Conservation (phyloP, 1,284 basidiomycete species). For the Moniliella sp. region DNA sequence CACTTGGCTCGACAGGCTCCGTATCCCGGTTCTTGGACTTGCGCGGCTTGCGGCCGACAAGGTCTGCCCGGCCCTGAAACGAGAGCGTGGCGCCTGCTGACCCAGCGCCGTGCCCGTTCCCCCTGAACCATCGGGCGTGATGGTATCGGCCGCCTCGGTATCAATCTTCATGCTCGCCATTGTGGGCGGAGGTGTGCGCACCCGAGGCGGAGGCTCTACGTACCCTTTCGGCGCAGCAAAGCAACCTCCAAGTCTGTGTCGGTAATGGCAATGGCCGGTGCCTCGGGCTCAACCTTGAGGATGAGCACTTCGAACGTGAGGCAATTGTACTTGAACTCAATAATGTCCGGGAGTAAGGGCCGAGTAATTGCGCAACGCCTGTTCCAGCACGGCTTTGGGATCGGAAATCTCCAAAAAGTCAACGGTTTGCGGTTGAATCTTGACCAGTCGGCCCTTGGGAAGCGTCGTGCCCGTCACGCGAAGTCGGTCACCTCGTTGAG, state of each 20-base stretch:
- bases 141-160: slow-evolving; percentile 14
- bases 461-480: slow-evolving; percentile 68
- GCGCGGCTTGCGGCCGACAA: slow-evolving; percentile 30
- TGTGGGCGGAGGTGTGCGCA: slow-evolving; percentile 57
- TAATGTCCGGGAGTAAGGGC: slow-evolving; percentile 36
- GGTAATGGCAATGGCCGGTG: slow-evolving; percentile 63
- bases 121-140: slow-evolving; percentile 31
- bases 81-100: too few relatives aligned
- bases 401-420: slow-evolving; percentile 76
- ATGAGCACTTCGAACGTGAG: slow-evolving; percentile 84
- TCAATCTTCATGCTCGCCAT: slow-evolving; percentile 98
- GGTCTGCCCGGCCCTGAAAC: slow-evolving; percentile 22
- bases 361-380: slow-evolving; percentile 82
- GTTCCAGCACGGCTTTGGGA: slow-evolving; percentile 87
- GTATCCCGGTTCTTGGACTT: slow-evolving; percentile 25
- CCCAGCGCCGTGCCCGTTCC: too few relatives aligned
- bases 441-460: slow-evolving; percentile 82
- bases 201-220: slow-evolving; percentile 66
- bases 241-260: slow-evolving; percentile 84
- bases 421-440: slow-evolving; percentile 81
- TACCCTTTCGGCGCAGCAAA: slow-evolving; percentile 44
- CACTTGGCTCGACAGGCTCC: slow-evolving; percentile 22
- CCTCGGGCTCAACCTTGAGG: slow-evolving; percentile 57
- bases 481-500: slow-evolving; percentile 85
- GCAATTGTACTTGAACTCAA: slow-evolving; percentile 40